Evolutionary conservation across 306 rosid species (phyloP).

Genomic region (Prunus campanulata): DNA sequence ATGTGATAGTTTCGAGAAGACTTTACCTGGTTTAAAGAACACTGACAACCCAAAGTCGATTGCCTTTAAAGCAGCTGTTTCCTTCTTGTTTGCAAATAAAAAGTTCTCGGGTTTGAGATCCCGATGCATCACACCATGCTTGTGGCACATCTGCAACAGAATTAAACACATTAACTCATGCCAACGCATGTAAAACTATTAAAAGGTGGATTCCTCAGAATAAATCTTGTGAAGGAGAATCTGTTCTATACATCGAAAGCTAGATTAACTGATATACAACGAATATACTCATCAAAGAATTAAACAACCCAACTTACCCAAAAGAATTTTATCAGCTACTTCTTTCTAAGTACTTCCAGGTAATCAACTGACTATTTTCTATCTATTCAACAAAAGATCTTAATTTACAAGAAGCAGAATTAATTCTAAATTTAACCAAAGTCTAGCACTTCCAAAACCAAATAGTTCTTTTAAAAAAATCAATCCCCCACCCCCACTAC

Average conservation of each 20-base stretch:
- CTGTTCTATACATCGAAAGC: neutral
- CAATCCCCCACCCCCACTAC: neutral
- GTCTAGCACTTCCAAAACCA: neutral
- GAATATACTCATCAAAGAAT: neutral
- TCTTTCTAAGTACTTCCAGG: neutral
- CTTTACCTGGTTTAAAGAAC: conserved; percentile 86
- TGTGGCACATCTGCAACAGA: conserved; percentile 79
- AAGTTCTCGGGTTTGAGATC: conserved; percentile 98
- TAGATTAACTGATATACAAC: neutral
- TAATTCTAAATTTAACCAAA: neutral
- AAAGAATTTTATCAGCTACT: neutral
- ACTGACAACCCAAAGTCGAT: conserved; percentile 94
- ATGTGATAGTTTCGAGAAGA: conserved; percentile 6
- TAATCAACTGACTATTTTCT: neutral
- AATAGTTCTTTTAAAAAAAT: neutral
- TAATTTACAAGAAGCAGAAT: neutral
- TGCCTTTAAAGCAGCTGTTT: conserved; percentile 76
- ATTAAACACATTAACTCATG: neutral
- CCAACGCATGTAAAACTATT: neutral
- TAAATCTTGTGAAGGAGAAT: neutral
- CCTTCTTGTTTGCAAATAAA: conserved; percentile 86
- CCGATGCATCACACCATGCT: conserved; percentile 92
- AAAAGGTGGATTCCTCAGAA: neutral
- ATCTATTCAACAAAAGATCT: neutral
- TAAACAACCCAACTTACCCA: neutral